Percentiles rank a stretch among this genome's conserved stretches.
phyloP scores from a whole-genome alignment of 768 basidiomycete species.

The Termitomyces sp. region DNA sequence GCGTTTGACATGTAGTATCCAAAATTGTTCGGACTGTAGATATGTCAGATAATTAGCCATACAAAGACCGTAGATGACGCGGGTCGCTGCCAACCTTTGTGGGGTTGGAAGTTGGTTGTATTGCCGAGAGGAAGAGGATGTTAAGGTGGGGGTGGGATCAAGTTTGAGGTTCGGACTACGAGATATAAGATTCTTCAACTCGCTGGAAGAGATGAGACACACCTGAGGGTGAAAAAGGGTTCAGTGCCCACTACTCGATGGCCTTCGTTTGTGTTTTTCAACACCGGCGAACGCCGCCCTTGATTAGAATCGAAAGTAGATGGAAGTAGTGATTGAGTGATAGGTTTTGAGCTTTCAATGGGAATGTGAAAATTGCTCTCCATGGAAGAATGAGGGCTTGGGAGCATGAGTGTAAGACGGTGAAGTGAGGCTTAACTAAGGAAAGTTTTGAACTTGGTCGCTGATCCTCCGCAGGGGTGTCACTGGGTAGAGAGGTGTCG shows the following conservation, averaged over 20 bases:
- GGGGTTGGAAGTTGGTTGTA: constrained; percentile 34
- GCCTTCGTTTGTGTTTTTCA: constrained; percentile 3
- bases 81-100: constrained; percentile 19
- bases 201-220: background rate
- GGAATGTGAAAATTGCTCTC: constrained; percentile 1
- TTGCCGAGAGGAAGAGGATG: constrained; percentile 17
- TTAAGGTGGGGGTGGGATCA: constrained; percentile 15
- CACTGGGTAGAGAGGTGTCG: constrained; percentile 14
- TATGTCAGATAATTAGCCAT: background rate
- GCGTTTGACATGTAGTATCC: constrained; percentile 20
- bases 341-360: background rate
- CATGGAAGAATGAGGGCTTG: constrained; percentile 5
- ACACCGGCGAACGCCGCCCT: constrained; percentile 6
- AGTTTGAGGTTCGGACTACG: constrained; percentile 12
- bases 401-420: constrained; percentile 3
- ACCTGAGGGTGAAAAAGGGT: constrained; percentile 10
- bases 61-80: background rate
- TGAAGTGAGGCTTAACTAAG: background rate
- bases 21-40: constrained; percentile 24
- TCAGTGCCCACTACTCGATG: constrained; percentile 3
- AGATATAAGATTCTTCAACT: background rate
- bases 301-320: constrained; percentile 1
- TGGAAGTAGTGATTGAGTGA: background rate
- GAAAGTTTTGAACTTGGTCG: constrained; percentile 6
- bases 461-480: constrained; percentile 11